phyloP scores from a whole-genome alignment of 2,329 filamentous ascomycete species.

The Ceratocystis variospora region DNA sequence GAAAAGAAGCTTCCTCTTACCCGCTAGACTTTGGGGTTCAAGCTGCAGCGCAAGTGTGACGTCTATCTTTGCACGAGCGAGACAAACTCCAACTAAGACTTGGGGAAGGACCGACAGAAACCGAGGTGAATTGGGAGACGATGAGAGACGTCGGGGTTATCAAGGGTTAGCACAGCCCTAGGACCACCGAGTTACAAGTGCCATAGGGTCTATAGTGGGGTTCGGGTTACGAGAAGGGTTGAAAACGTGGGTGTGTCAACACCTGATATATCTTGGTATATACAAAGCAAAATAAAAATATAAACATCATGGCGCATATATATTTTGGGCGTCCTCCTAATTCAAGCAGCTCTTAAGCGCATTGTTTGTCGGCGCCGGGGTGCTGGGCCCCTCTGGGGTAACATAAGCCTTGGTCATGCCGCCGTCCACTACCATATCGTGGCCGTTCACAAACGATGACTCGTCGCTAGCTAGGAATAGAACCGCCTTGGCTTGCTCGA shows the following conservation, averaged over 20 bases:
- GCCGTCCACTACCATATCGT: constrained; percentile 57
- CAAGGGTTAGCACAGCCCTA: neutral
- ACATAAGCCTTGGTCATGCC: constrained; percentile 48
- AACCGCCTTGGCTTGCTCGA: constrained; percentile 63
- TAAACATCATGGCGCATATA: no score
- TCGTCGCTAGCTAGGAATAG: constrained; percentile 63
- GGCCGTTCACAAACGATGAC: constrained; percentile 59
- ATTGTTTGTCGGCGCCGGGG: constrained; percentile 45
- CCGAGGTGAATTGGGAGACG: neutral
- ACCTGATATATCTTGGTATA: no score
- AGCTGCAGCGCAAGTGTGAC: neutral
- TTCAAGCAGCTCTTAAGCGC: constrained; percentile 32
- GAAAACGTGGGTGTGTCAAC: no score
- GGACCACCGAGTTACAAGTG: neutral
- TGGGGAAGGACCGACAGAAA: neutral
- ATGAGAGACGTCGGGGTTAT: neutral
- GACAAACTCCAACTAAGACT: neutral
- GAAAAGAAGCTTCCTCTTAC: neutral
- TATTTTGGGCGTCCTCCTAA: neutral
- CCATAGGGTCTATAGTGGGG: no score
- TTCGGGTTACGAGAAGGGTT: no score
- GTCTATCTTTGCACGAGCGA: neutral
- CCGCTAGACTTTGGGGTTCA: neutral
- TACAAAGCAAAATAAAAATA: no score
- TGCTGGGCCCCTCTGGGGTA: constrained; percentile 21